Evolutionary conservation across 2,329 filamentous ascomycete genomes (phyloP).

Genomic region (Xylaria sp.): DNA sequence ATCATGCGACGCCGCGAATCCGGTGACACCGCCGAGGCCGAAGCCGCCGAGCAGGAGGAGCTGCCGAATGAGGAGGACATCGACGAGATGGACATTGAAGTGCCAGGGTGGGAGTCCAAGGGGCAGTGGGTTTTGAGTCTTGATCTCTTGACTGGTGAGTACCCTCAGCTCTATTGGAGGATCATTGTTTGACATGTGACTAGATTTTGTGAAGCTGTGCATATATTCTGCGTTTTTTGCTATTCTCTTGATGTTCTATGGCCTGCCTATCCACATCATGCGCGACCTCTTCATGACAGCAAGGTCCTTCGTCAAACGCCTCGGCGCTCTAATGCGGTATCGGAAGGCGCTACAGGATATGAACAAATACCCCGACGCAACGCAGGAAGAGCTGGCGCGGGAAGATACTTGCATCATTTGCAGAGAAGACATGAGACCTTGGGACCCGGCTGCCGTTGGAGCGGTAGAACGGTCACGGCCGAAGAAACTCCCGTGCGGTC

Average conservation of each 20-base stretch:
- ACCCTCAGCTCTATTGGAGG: background rate
- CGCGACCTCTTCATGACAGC: slow-evolving; percentile 93
- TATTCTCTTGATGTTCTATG: slow-evolving; percentile 91
- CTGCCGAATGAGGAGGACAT: slow-evolving; percentile 73
- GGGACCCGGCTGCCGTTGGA: slow-evolving; percentile 65
- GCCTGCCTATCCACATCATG: slow-evolving; percentile 94
- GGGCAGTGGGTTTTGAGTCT: slow-evolving; percentile 89
- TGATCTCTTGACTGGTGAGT: slow-evolving; percentile 77
- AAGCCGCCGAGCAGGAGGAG: slow-evolving; percentile 51
- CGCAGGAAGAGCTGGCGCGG: slow-evolving; percentile 76
- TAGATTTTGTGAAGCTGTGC: slow-evolving; percentile 86
- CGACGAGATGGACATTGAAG: slow-evolving; percentile 92
- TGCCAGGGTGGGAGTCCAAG: slow-evolving; percentile 95
- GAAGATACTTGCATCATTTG: slow-evolving; percentile 98
- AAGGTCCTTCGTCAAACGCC: slow-evolving; percentile 84
- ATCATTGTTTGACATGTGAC: slow-evolving; percentile 19
- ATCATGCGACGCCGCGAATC: slow-evolving; percentile 53
- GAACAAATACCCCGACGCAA: slow-evolving; percentile 92
- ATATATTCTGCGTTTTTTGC: slow-evolving; percentile 93
- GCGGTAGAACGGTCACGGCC: slow-evolving; percentile 82
- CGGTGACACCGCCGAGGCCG: slow-evolving; percentile 50
- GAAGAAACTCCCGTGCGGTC: slow-evolving; percentile 95
- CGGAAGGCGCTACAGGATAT: slow-evolving; percentile 91
- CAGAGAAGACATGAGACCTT: slow-evolving; percentile 90
- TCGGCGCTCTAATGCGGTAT: slow-evolving; percentile 88